A percentile compares a stretch with the other conserved stretches of the same genome.
phyloP scores from a whole-genome alignment of 2,329 filamentous ascomycete species.

The Nemania diffusa region DNA sequence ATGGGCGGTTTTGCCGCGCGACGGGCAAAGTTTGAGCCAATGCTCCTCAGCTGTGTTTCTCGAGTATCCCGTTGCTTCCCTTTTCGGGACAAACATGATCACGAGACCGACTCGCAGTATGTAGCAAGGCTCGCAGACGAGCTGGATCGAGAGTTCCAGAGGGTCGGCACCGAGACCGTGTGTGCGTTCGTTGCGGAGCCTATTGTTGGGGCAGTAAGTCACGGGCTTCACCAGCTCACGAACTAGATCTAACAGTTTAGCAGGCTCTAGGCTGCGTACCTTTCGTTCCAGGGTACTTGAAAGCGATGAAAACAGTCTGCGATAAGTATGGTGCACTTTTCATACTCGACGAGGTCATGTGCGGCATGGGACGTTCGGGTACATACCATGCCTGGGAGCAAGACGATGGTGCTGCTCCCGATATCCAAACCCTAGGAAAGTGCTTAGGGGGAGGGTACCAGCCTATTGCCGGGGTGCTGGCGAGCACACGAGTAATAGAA shows the following conservation, averaged over 20 bases:
- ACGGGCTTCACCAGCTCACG: not conserved
- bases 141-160: conserved; percentile 73
- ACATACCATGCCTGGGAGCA: conserved; percentile 71
- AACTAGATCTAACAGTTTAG: conserved; percentile 16
- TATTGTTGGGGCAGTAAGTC: conserved; percentile 74
- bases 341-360: conserved; percentile 85
- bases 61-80: conserved; percentile 74
- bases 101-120: conserved; percentile 68
- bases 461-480: conserved; percentile 69
- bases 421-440: conserved; percentile 75
- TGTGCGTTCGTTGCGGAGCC: conserved; percentile 80
- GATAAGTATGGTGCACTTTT: conserved; percentile 76
- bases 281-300: conserved; percentile 73
- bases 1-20: conserved; percentile 71
- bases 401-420: conserved; percentile 64
- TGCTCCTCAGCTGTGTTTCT: conserved; percentile 67
- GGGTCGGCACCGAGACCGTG: conserved; percentile 71
- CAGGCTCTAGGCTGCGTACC: conserved; percentile 72
- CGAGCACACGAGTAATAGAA: conserved; percentile 62
- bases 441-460: conserved; percentile 72
- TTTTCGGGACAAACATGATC: conserved; percentile 65
- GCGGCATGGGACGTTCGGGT: conserved; percentile 69
- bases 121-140: conserved; percentile 69
- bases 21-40: conserved; percentile 69
- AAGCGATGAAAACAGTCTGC: conserved; percentile 74